These are phyloP conservation scores for Cenchrus purpureus DNA, from an alignment of 176 grass and related monocot species.

Conservation along the genomic window DNA sequence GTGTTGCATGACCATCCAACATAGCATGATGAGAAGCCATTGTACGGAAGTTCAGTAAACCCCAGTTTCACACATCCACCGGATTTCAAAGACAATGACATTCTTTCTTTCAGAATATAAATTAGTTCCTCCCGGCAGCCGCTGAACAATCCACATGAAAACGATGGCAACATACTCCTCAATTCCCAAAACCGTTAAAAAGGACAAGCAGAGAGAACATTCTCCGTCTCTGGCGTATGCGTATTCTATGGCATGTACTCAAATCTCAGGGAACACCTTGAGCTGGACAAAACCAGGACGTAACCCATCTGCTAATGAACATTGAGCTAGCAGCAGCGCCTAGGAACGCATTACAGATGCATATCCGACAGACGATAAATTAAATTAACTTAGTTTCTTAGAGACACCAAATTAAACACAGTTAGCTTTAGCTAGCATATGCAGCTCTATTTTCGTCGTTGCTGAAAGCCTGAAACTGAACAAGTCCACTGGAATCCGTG, in stretches of 20 bases:
- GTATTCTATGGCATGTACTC: background rate
- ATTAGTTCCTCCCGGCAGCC: background rate
- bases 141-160: constrained; percentile 24
- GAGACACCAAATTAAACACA: background rate
- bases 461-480: background rate
- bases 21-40: constrained; percentile 6
- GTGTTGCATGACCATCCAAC: background rate
- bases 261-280: background rate
- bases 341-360: background rate
- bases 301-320: constrained; percentile 34
- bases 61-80: background rate
- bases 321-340: background rate
- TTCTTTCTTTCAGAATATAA: background rate
- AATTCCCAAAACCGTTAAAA: background rate
- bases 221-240: background rate
- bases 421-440: background rate
- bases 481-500: background rate
- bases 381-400: background rate
- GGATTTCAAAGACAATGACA: constrained; percentile 12
- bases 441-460: too few relatives aligned
- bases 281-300: constrained; percentile 35
- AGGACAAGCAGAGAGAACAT: constrained; percentile 28
- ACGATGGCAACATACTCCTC: constrained; percentile 10
- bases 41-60: background rate
- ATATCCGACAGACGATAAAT: background rate